phyloP scores from a whole-genome alignment of 2,329 filamentous ascomycete genomes.

The Biscogniauxia marginata region DNA sequence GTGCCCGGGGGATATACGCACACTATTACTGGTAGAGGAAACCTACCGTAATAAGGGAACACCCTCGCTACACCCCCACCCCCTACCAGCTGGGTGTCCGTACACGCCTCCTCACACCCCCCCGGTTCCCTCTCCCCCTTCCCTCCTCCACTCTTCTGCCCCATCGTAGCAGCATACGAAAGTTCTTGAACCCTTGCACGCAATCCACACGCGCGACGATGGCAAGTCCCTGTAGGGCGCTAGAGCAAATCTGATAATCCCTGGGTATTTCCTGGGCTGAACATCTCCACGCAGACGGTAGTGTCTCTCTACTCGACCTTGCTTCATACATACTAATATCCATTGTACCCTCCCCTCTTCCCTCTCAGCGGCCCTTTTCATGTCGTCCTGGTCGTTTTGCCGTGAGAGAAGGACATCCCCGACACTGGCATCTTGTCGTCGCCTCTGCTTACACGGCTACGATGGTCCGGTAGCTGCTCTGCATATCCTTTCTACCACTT shows the following conservation, averaged over 20 bases:
- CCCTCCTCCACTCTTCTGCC: neutral
- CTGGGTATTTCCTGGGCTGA: neutral
- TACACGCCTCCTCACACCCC: neutral
- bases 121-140: neutral
- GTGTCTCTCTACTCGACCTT: no score
- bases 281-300: neutral
- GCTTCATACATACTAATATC: no score
- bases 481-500: neutral
- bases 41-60: constrained; percentile 16
- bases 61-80: neutral
- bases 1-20: neutral
- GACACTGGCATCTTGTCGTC: no score
- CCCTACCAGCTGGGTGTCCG: neutral
- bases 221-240: neutral
- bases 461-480: no score
- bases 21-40: constrained; percentile 9
- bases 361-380: no score
- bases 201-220: neutral
- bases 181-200: neutral
- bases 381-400: no score
- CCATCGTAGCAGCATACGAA: neutral
- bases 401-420: no score
- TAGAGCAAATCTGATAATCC: neutral
- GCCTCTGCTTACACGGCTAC: no score
- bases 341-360: no score